Conservation (phyloP, 78 protist species). For the Dictyostelium discoideum region dicty_2.7 NC_007089.4:2191001-2191500, state of each 20-base stretch:
- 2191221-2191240: neutral
- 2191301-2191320: slow-evolving; percentile 61
- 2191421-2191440: slow-evolving; percentile 66
- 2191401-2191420: slow-evolving; percentile 60
- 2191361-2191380: slow-evolving; percentile 68
- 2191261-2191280: neutral
- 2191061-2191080: slow-evolving; percentile 58
- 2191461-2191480: neutral
- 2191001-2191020: slow-evolving; percentile 4
- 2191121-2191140: neutral
- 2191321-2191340: slow-evolving; percentile 54
- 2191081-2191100: slow-evolving; percentile 61
- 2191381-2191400: slow-evolving; percentile 38
- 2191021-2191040: slow-evolving; percentile 1
- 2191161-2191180: neutral
- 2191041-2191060: slow-evolving; percentile 39
- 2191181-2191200: slow-evolving; percentile 52
- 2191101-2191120: slow-evolving; percentile 49
- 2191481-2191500: slow-evolving; percentile 50
- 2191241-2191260: neutral
- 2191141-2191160: neutral
- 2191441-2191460: slow-evolving; percentile 62
- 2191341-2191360: slow-evolving; percentile 70
- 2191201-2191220: slow-evolving; percentile 8
- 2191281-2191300: slow-evolving; percentile 50